Base-by-base conservation (phyloP, 495 filamentous ascomycete species). In the Penicillium manginii region DNA sequence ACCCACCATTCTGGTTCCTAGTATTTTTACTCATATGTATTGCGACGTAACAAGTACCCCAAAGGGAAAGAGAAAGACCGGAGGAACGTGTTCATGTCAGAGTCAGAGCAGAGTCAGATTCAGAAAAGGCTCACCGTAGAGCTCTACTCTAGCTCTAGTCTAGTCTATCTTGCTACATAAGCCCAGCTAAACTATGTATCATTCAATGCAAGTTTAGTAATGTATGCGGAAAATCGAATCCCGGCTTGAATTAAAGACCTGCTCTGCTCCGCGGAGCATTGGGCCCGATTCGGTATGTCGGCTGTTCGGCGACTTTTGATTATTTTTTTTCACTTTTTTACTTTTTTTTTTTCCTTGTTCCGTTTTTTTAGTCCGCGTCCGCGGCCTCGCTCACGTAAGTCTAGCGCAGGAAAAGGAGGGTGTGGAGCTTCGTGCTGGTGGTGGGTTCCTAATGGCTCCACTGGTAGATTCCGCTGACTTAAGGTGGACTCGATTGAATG, bases 221-320 rank as follows among this genome's bases (percentile, higher is more conserved):
- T n/a, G n/a, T n/a, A n/a, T n/a, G 18, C 45, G 45, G 45, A 47
- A 47, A 12, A 22, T 47, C 18, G 15, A 47, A 47, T 23, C n/a
- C 45, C 45, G 45, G 2, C 0, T 11, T 12, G 35, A 37, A 37
- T 26, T 21, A 23, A 22, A 45, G 9, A 17, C n/a, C 4, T 18
- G 37, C 15, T 14, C 4, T 18, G 37, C 15, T 14, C 31, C 39
- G 29, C 51, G 60, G 60, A 43, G 40, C 46, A 48, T 54, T 18
- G 55, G 43, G 17, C 50, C 50, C 43, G 42, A 49, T 26, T n/a
- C 57, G 62, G 64, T 32, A 62, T 59, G 35, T 62, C 62, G 67
- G 67, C 57, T 58, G 39, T 53, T 67, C 64, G 67, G 67, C 55
- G 14, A 47, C 45, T 23, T 47, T 45, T 45, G 26, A 29, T n/a